Conservation (phyloP, 2,329 filamentous ascomycete genomes). For the Penicillium aurantiogriseum region DNA sequence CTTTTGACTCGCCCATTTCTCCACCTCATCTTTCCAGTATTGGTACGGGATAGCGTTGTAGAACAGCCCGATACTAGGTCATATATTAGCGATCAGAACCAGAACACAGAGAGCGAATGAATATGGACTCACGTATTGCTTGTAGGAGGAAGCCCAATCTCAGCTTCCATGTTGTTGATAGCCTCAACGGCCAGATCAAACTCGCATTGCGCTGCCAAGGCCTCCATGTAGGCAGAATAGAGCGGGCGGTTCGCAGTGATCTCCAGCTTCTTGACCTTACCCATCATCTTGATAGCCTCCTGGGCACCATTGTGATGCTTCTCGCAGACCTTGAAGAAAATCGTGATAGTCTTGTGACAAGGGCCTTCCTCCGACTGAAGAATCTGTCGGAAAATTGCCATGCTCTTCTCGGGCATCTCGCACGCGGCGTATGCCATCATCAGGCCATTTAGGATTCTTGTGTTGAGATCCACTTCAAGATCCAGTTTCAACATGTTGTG, state of each 20-base stretch:
- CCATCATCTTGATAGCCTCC: conserved; percentile 53
- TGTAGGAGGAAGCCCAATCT: conserved; percentile 67
- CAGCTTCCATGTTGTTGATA: conserved; percentile 64
- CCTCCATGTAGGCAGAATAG: conserved; percentile 73
- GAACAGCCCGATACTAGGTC: conserved; percentile 65
- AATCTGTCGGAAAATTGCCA: conserved; percentile 83
- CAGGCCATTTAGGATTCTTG: conserved; percentile 74
- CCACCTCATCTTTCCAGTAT: conserved; percentile 66
- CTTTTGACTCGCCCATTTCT: conserved; percentile 68
- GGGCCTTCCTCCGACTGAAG: conserved; percentile 82
- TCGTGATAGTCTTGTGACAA: conserved; percentile 73
- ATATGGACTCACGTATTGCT: conserved; percentile 63
- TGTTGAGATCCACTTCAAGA: conserved; percentile 71
- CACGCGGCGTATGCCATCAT: conserved; percentile 81
- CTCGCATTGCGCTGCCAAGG: conserved; percentile 69
- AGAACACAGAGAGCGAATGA: background rate
- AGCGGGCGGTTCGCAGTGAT: conserved; percentile 72
- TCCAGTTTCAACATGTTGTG: conserved; percentile 97
- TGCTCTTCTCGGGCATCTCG: conserved; percentile 62
- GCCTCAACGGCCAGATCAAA: conserved; percentile 66
- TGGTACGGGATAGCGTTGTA: conserved; percentile 71
- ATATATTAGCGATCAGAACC: conserved; percentile 7
- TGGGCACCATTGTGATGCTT: conserved; percentile 45
- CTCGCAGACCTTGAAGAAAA: conserved; percentile 79
- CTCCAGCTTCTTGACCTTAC: conserved; percentile 66